Percentiles rank a stretch among this genome's conserved stretches.
Conservation (phyloP, 805 yeast genomes). For the Sugiyamaella chiloensis region DNA sequence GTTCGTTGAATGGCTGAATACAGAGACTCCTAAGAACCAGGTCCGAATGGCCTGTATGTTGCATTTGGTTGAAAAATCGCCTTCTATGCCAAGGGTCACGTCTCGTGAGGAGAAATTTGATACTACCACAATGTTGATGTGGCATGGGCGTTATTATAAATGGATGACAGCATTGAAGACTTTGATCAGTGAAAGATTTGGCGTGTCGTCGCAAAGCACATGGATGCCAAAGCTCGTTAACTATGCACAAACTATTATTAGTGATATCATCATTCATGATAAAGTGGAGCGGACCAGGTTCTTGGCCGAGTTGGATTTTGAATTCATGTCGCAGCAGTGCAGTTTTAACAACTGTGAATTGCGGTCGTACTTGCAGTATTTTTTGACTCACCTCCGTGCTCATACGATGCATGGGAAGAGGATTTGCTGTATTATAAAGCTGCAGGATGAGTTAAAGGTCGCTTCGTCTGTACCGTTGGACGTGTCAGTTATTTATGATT, state of each 20-base stretch:
- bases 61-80: constrained; percentile 9
- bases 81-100: constrained; percentile 6
- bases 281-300: constrained; percentile 7
- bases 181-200: constrained; percentile 3
- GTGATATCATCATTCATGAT: constrained; percentile 12
- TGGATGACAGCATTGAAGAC: not conserved
- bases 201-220: constrained; percentile 9
- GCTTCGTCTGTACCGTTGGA: not conserved
- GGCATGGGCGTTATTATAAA: constrained; percentile 14
- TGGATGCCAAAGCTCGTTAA: constrained; percentile 21
- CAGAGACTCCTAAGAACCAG: constrained; percentile 1
- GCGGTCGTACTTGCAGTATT: constrained; percentile 8
- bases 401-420: not conserved
- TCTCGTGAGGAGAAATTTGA: constrained; percentile 20
- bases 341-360: constrained; percentile 16
- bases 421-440: not conserved
- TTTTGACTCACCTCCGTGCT: constrained; percentile 6
- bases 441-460: not conserved
- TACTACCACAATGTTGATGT: constrained; percentile 4
- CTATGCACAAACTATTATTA: constrained; percentile 9
- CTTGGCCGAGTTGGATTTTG: constrained; percentile 18
- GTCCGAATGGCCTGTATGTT: constrained; percentile 13
- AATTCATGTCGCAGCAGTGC: constrained; percentile 19
- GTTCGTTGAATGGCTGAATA: constrained; percentile 11
- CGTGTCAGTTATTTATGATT: not conserved